Evolutionary conservation across 108 stramenopile species (phyloP).

Genomic region (Skeletonema grethae): DNA sequence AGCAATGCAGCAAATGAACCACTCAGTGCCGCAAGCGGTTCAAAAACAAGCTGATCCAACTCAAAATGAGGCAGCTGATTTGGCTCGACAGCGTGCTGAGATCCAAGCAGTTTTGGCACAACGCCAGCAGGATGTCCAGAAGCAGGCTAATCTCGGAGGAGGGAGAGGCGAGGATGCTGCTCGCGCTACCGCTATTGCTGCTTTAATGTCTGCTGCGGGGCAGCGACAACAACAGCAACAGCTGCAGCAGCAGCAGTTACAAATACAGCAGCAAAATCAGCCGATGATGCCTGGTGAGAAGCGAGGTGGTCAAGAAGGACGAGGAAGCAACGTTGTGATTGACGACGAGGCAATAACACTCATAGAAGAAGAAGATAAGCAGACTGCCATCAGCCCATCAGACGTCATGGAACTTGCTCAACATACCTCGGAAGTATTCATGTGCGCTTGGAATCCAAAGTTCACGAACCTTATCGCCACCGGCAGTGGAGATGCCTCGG

Average conservation of each 20-base stretch:
- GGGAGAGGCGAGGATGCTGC: conserved; percentile 20
- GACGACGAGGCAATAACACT: conserved; percentile 12
- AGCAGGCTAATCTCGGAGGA: conserved; percentile 8
- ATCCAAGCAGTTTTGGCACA: conserved; percentile 44
- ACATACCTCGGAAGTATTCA: conserved; percentile 94
- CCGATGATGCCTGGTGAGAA: conserved; percentile 18
- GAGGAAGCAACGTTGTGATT: conserved; percentile 11
- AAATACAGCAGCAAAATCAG: conserved; percentile 15
- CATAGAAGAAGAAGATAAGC: conserved; percentile 63
- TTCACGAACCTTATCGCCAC: conserved; percentile 91
- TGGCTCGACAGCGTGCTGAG: conserved; percentile 41
- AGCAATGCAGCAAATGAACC: conserved; percentile 5
- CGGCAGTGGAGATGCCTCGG: conserved; percentile 93
- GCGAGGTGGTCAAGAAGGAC: conserved; percentile 18
- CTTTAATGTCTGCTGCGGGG: conserved; percentile 36
- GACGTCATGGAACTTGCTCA: conserved; percentile 79
- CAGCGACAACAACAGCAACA: conserved; percentile 9
- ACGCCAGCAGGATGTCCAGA: conserved; percentile 40
- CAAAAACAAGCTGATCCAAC: conserved; percentile 20
- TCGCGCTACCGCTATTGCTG: conserved; percentile 37
- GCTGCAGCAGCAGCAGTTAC: conserved; percentile 26
- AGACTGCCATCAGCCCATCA: conserved; percentile 56
- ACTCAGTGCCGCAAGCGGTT: conserved; percentile 36
- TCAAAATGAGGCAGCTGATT: conserved; percentile 22
- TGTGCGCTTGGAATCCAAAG: conserved; percentile 97